Base-by-base conservation (phyloP, 1,284 basidiomycete genomes). In the Rhodotorula sp. region DNA sequence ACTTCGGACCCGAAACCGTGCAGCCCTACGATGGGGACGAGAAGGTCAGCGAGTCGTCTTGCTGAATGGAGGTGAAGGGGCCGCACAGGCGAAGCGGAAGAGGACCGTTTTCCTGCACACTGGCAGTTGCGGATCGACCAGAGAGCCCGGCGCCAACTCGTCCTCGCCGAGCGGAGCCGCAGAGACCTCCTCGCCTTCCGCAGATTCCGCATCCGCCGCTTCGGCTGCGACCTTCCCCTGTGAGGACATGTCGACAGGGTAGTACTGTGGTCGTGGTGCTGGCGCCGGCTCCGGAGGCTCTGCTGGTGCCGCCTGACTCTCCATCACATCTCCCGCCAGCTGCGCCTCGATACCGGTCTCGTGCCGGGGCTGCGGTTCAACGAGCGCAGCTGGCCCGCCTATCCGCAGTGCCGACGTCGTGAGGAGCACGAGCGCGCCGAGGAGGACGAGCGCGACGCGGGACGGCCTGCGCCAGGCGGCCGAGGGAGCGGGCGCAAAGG, bases 1-100 rank as follows among this genome's bases (percentile, higher is more conserved):
- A 74, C 63, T 56, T 78, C 77, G 54, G 69, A 72, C 3, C 76
- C 77, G 42, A 77, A 75, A 5, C 77, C 77, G 65, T 78, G 77
- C 14, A 68, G 58, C 3, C 74, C 77, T 71, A 71, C 10, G 21
- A 7, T 5, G 34, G 34, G 34, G 10, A 13, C 10, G 12, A 7
- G 21, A 34, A 13, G 17, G 45, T 42, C 17, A 17, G 27, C 16
- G 17, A n/a, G 42, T 19, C 12, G 53, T 7, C 19, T 16, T 13
- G 8, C 5, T 7, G 27, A 7, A 25, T 8, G 13, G 27, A 23
- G 14, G 27, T 48, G 27, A 7, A 14, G 4, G 23, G 25, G 17
- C 52, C 70, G 54, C 19, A 74, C 73, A 67, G 14, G 70, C 73
- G 41, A 74, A 68, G 4, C 68, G 62, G 53, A 72, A 74, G 7